Conservation (phyloP, 1,139 yeast species). For the Taphrina deformans region DNA sequence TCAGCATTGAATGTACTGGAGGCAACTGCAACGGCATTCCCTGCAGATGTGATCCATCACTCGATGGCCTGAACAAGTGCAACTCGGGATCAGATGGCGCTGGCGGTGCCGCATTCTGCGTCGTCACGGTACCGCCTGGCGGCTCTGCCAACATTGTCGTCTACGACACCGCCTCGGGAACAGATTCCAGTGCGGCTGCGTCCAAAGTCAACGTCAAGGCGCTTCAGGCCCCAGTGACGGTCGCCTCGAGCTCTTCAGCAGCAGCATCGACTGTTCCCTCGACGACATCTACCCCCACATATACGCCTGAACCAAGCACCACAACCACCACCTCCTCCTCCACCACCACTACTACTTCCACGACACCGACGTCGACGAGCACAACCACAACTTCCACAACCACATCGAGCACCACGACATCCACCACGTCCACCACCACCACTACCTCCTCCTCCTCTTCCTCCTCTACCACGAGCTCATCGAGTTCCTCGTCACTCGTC, state of each 20-base stretch:
- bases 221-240: background rate
- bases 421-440: background rate
- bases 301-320: background rate
- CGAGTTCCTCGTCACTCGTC: background rate
- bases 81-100: conserved; percentile 50
- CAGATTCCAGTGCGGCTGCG: conserved; percentile 1
- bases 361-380: background rate
- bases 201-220: conserved; percentile 12
- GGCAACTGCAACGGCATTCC: conserved; percentile 70
- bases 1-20: conserved; percentile 70
- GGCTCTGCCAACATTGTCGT: conserved; percentile 72
- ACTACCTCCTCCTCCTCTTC: background rate
- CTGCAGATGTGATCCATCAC: conserved; percentile 75
- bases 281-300: background rate
- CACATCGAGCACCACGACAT: background rate
- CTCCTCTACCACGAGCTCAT: no score
- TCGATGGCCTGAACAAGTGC: conserved; percentile 59
- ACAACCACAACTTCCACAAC: background rate
- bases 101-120: conserved; percentile 76
- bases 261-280: background rate
- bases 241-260: background rate
- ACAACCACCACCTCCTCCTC: background rate
- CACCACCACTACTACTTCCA: background rate
- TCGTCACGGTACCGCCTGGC: conserved; percentile 69
- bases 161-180: conserved; percentile 45